Conservation (phyloP, 805 yeast species). For the Nakazawaea ambrosiae region DNA sequence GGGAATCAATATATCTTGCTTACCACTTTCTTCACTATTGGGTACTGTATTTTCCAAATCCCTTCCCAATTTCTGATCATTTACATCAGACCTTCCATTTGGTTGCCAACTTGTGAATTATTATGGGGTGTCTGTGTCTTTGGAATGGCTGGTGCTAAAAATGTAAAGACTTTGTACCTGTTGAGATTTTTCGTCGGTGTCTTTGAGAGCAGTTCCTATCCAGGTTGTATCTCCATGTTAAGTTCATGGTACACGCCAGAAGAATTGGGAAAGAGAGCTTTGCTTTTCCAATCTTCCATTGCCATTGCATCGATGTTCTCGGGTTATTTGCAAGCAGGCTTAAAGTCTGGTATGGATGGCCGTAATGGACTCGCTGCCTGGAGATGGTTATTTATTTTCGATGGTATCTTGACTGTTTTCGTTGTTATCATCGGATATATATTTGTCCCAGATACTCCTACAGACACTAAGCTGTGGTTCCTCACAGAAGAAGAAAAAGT, state of each 20-base stretch:
- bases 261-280: slow-evolving; percentile 28
- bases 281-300: slow-evolving; percentile 27
- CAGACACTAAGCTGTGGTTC: no score
- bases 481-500: no score
- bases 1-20: slow-evolving; percentile 45
- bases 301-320: slow-evolving; percentile 27
- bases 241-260: slow-evolving; percentile 28
- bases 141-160: slow-evolving; percentile 41
- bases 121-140: slow-evolving; percentile 65
- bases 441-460: no score
- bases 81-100: slow-evolving; percentile 49
- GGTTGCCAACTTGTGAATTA: slow-evolving; percentile 50
- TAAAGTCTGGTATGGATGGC: slow-evolving; percentile 19
- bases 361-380: slow-evolving; percentile 21
- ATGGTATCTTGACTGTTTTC: slow-evolving; percentile 25
- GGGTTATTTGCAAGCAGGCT: slow-evolving; percentile 30
- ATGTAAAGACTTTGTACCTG: slow-evolving; percentile 46
- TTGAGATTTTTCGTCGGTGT: slow-evolving; percentile 38
- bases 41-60: slow-evolving; percentile 52
- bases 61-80: slow-evolving; percentile 59
- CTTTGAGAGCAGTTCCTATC: slow-evolving; percentile 40
- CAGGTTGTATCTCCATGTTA: slow-evolving; percentile 37
- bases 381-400: slow-evolving; percentile 41
- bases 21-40: slow-evolving; percentile 46
- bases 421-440: no score